Evolutionary conservation across 768 basidiomycete species (phyloP).

Genomic region (Grammothele lineata): DNA sequence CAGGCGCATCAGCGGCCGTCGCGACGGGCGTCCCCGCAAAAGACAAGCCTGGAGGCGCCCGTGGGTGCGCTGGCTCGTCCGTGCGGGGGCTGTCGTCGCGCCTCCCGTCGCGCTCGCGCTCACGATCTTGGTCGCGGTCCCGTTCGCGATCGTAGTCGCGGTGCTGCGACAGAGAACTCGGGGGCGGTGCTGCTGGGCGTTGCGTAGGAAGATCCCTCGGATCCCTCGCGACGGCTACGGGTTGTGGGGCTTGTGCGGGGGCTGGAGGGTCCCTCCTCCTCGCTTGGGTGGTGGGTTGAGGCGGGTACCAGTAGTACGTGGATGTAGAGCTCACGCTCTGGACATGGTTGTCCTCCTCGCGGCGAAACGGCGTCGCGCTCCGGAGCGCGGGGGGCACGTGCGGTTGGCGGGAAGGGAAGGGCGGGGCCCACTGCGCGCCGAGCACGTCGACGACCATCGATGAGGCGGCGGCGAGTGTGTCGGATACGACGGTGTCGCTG

Average conservation of each 20-base stretch:
- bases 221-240: constrained; percentile 2
- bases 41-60: constrained; percentile 17
- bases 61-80: constrained; percentile 5
- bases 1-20: constrained; percentile 11
- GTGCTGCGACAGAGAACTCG: neutral
- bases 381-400: too few relatives aligned
- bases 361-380: neutral
- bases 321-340: neutral
- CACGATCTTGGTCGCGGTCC: too few relatives aligned
- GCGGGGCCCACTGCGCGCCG: constrained; percentile 5
- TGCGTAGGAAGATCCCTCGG: neutral
- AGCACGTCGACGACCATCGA: constrained; percentile 16
- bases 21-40: constrained; percentile 8
- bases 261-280: too few relatives aligned
- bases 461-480: constrained; percentile 4
- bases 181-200: neutral
- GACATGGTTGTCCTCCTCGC: neutral
- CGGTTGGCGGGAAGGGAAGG: too few relatives aligned
- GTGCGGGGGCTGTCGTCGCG: constrained; percentile 1
- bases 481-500: constrained; percentile 15
- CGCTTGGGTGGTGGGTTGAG: too few relatives aligned
- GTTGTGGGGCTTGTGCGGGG: too few relatives aligned
- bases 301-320: too few relatives aligned
- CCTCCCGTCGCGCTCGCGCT: neutral
- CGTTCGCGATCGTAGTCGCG: too few relatives aligned